Evolutionary conservation across 345 rosid species (phyloP), one percentile per base, ranked within the genome.

Genomic region (Kernera saxatilis): DNA sequence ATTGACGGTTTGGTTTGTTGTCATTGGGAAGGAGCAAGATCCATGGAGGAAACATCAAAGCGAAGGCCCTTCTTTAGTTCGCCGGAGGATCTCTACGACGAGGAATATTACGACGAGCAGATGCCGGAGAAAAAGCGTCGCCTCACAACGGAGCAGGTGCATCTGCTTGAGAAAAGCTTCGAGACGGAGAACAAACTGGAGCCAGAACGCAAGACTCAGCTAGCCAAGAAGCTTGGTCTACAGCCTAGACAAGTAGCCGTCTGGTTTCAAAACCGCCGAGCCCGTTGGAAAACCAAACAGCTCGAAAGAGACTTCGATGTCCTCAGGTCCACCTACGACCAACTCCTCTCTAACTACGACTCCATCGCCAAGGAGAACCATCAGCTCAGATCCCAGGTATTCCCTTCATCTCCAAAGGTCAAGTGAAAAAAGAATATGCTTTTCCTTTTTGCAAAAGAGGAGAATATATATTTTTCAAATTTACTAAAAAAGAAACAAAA

Each of bases 221-320:
- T 90, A 64, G 98, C 97, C 11, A 90, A 87, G 82, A 88, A 88
- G 78, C 83, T 93, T 72, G 96, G 98, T 2, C 61, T 93, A 72
- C 92, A 93, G 73, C 96, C 96, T 2, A 83, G 98, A 64, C 98
- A 93, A 84, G 96, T 93, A 46, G 93, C 98, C 1, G 93, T 93
- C 22, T 93, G 98, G 98, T 93, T 93, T 87, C 98, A 93, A 72
- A 93, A 93, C 78, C 96, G 97, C 41, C 81, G 98, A 25, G 98
- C 98, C 66, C 84, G 98, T 75, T 90, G 92, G 93, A 93, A 87
- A 82, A 93, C 96, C 0, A 93, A 77, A 82, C 98, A 90, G 84
- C 92, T 93, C 12, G 97, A 93, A 69, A 84, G 84, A 78, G 93
- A 93, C 67, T 93, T 82, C 63, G 90, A 88, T 76, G 55, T 80